Percentiles rank a stretch among this genome's conserved stretches.
phyloP scores from a whole-genome alignment of 805 yeast species.

The Yarrowia hollandica region DNA sequence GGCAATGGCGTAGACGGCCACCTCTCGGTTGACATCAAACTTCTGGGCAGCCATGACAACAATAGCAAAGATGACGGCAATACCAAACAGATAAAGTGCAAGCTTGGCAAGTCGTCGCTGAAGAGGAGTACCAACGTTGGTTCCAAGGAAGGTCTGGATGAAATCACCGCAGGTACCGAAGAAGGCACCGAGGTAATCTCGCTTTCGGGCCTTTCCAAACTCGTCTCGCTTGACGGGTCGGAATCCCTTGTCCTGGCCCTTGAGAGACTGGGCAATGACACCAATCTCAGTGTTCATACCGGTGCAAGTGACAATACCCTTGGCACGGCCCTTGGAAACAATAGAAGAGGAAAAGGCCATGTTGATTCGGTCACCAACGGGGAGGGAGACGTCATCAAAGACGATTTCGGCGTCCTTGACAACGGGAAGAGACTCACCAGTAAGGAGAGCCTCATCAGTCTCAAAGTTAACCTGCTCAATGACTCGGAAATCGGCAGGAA shows the following conservation, averaged over 20 bases:
- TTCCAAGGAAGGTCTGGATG: constrained; percentile 70
- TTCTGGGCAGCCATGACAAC: constrained; percentile 84
- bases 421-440: constrained; percentile 69
- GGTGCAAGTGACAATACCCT: constrained; percentile 66
- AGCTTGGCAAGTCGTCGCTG: constrained; percentile 73
- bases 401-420: constrained; percentile 49
- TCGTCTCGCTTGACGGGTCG: constrained; percentile 47
- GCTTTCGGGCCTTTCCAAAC: constrained; percentile 44
- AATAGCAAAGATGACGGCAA: constrained; percentile 84
- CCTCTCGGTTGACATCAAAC: constrained; percentile 71
- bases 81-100: constrained; percentile 66
- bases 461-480: constrained; percentile 62
- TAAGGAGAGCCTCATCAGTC: constrained; percentile 65
- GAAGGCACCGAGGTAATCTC: constrained; percentile 45
- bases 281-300: constrained; percentile 76
- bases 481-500: constrained; percentile 72
- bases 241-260: constrained; percentile 46
- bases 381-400: constrained; percentile 44
- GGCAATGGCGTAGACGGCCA: constrained; percentile 86
- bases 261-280: constrained; percentile 61
- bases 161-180: constrained; percentile 53
- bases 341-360: constrained; percentile 69
- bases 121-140: constrained; percentile 77
- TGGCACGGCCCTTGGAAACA: constrained; percentile 73
- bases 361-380: constrained; percentile 73